These are phyloP conservation scores for Xerocomellus intermedius DNA, from an alignment of 768 basidiomycete species.

Conservation along the genomic window DNA sequence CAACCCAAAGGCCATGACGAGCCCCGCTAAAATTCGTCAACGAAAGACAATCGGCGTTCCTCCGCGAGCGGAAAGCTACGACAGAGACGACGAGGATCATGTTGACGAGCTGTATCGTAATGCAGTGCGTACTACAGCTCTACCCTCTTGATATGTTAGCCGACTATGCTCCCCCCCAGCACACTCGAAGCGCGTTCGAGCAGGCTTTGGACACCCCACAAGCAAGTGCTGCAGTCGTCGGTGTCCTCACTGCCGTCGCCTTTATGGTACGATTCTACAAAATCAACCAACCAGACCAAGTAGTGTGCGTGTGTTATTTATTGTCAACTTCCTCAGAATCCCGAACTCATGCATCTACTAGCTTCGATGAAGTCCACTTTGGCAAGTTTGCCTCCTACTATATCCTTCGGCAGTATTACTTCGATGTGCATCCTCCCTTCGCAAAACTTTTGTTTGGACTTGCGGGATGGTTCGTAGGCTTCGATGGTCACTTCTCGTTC, in stretches of 20 bases:
- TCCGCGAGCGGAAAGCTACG: constrained; percentile 25
- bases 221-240: constrained; percentile 63
- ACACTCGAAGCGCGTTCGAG: constrained; percentile 59
- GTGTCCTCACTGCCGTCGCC: constrained; percentile 66
- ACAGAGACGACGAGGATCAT: constrained; percentile 52
- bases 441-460: constrained; percentile 94
- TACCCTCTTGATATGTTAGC: constrained; percentile 9
- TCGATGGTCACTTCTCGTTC: constrained; percentile 92
- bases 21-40: constrained; percentile 32
- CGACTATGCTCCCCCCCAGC: constrained; percentile 34
- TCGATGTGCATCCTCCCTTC: constrained; percentile 97
- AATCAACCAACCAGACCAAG: constrained; percentile 92
- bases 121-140: constrained; percentile 37
- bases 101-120: constrained; percentile 47
- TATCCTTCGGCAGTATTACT: constrained; percentile 91
- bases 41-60: constrained; percentile 20
- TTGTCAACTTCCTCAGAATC: background rate
- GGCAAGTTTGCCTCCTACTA: constrained; percentile 98
- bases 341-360: constrained; percentile 30
- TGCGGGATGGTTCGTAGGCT: constrained; percentile 95
- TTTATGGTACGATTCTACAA: constrained; percentile 90
- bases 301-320: constrained; percentile 62
- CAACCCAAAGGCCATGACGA: constrained; percentile 28
- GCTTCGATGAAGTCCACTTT: constrained; percentile 98
- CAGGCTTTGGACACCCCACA: constrained; percentile 58